phyloP scores from a whole-genome alignment of 163 green algal genomes.

The Chloromonas sp. region DNA sequence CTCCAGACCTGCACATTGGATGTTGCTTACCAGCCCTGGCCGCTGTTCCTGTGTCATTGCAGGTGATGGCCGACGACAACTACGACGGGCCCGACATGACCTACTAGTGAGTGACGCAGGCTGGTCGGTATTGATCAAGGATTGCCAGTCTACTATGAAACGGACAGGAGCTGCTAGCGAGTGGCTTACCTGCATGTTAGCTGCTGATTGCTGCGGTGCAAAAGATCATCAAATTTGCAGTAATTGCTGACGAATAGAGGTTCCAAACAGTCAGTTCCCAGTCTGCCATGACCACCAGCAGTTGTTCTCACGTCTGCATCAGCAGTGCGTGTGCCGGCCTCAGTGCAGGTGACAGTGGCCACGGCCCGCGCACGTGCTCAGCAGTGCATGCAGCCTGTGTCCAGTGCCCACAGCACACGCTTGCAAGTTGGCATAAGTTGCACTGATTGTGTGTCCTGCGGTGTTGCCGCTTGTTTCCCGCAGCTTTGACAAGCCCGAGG shows the following conservation, averaged over 20 bases:
- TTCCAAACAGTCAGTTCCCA: no score
- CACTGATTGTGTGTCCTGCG: neutral
- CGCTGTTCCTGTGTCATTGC: neutral
- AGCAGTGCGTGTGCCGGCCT: no score
- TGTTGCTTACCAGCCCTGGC: no score
- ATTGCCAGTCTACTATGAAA: neutral
- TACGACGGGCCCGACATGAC: slow-evolving; percentile 75
- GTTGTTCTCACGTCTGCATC: no score
- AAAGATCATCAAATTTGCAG: neutral
- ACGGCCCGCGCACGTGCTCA: no score
- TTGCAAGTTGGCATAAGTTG: no score
- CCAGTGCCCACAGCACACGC: no score
- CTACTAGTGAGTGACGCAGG: slow-evolving; percentile 34
- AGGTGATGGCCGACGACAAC: slow-evolving; percentile 46
- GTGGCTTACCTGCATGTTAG: neutral
- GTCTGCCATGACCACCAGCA: no score
- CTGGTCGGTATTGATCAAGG: neutral
- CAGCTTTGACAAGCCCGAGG: slow-evolving; percentile 20
- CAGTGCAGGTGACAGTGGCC: no score
- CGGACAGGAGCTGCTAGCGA: neutral
- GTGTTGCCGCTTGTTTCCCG: neutral
- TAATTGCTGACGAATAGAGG: no score
- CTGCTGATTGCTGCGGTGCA: neutral
- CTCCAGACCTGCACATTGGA: no score
- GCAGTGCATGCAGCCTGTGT: no score